Conservation (phyloP, 768 basidiomycete species). For the Auricularia sp. region DNA sequence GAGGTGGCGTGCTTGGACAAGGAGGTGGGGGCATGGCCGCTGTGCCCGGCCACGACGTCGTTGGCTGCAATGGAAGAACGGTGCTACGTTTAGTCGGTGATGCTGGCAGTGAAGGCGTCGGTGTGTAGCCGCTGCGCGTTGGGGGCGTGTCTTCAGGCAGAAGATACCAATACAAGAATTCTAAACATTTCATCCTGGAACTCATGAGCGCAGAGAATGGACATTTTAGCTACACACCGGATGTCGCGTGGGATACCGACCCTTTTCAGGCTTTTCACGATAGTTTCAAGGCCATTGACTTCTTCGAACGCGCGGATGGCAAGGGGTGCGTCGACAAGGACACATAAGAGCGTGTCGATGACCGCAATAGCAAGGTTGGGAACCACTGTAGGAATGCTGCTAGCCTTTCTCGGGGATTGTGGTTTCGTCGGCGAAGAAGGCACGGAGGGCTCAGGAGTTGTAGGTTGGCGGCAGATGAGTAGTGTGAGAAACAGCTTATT, state of each 20-base stretch:
- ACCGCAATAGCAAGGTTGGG: conserved; percentile 58
- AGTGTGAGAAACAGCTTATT: conserved; percentile 63
- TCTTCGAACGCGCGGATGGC: conserved; percentile 75
- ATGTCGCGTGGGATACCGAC: conserved; percentile 81
- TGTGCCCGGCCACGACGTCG: conserved; percentile 6
- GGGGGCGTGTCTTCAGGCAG: conserved; percentile 57
- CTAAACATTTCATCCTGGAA: conserved; percentile 86
- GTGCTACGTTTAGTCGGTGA: conserved; percentile 9
- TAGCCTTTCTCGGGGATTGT: conserved; percentile 2
- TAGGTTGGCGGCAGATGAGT: conserved; percentile 59
- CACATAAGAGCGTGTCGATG: conserved; percentile 76
- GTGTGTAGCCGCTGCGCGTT: conserved; percentile 10
- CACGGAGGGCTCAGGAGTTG: conserved; percentile 28
- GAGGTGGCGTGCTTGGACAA: conserved; percentile 9
- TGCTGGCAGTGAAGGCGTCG: conserved; percentile 9
- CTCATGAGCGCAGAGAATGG: not conserved
- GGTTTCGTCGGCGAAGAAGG: conserved; percentile 11
- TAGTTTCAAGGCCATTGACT: conserved; percentile 62
- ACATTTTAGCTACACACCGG: conserved; percentile 38
- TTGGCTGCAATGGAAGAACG: conserved; percentile 6
- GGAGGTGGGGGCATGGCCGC: conserved; percentile 13
- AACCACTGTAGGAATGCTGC: conserved; percentile 14
- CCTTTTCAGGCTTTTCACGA: conserved; percentile 83
- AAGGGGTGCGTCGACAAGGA: conserved; percentile 75
- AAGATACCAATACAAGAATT: conserved; percentile 91